Evolutionary conservation across 495 filamentous ascomycete genomes (phyloP).

Genomic region (Talaromyces thailandensis): DNA sequence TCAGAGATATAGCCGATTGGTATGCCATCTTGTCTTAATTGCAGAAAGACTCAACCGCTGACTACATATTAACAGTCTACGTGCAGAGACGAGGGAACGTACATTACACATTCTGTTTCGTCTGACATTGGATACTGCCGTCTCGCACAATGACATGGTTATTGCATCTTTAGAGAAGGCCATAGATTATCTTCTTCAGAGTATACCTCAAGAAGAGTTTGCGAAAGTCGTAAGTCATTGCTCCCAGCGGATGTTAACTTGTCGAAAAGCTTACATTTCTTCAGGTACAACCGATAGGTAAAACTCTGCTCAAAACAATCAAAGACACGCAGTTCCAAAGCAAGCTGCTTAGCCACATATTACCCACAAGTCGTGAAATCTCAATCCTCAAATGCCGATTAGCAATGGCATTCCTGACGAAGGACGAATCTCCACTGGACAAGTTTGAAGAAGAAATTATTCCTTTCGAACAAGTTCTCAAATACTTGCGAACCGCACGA

Average conservation of each 20-base stretch:
- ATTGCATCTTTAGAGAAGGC: constrained; percentile 36
- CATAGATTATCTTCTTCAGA: constrained; percentile 31
- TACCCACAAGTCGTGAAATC: constrained; percentile 42
- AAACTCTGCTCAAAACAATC: constrained; percentile 41
- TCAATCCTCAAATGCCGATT: constrained; percentile 62
- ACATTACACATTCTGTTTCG: constrained; percentile 42
- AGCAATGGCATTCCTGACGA: constrained; percentile 60
- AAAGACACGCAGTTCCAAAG: constrained; percentile 44
- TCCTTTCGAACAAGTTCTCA: constrained; percentile 39
- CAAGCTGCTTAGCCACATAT: constrained; percentile 49
- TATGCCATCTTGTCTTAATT: constrained; percentile 9
- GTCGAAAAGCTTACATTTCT: constrained; percentile 13
- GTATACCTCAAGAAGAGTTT: constrained; percentile 18
- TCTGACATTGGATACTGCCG: constrained; percentile 47
- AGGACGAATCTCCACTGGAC: constrained; percentile 35
- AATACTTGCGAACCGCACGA: constrained; percentile 39
- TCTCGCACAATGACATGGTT: constrained; percentile 32
- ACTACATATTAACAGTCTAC: constrained; percentile 19
- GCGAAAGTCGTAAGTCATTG: constrained; percentile 22
- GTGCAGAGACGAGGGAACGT: constrained; percentile 21
- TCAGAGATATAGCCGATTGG: constrained; percentile 22
- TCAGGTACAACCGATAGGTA: constrained; percentile 46
- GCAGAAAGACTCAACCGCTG: background rate
- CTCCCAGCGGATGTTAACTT: background rate
- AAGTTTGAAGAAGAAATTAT: constrained; percentile 35